Evolutionary conservation across 2,329 filamentous ascomycete genomes (phyloP), one percentile per base, ranked within the genome.

Genomic region (Rhynchosporium agropyri): DNA sequence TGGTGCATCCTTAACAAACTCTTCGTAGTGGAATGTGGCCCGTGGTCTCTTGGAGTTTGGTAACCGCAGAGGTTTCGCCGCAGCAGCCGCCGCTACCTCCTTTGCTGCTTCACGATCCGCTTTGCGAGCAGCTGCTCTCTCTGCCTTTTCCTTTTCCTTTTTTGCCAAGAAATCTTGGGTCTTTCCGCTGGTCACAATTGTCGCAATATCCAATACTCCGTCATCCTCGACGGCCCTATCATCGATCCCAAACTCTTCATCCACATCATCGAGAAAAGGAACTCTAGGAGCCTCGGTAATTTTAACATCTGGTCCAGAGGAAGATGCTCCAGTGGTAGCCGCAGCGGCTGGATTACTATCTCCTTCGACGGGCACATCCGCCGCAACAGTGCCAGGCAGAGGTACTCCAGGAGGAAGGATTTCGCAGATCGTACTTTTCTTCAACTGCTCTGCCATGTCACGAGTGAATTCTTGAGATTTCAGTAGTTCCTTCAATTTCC

Each of bases 91-190:
- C 43, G 77, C 79, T 36, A 87, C 83, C 8, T 77, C 78, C 36
- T 87, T 84, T 71, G 85, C 83, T 42, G 70, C 71, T 42, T 83
- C 83, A 69, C 88, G 86, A 28, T 79, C 81, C 48, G 82, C 81
- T 71, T 89, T 89, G 68, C 83, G 85, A 28, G 82, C 79, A 36
- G 79, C 81, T 54, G 82, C 81, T 75, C 85, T 88, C 64, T 89
- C 87, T 4, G 82, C 81, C 80, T 91, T 93, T 72, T 93, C 89
- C 73, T 87, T 89, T 73, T 94, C 90, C 74, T 91, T 92, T 77
- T 91, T 90, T 9, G 90, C 91, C 5, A 95, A 79, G 70, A 92
- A 94, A 71, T 95, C 91, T 69, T 87, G 86, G 69, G 91, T 91
- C 75, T 92, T 90, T 38, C 91, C 91, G 69, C 87, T 89, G 0